Evolutionary conservation across 352 stramenopile species (phyloP), one percentile per base, ranked within the genome.

Genomic region (Phytopythium aichiense): DNA sequence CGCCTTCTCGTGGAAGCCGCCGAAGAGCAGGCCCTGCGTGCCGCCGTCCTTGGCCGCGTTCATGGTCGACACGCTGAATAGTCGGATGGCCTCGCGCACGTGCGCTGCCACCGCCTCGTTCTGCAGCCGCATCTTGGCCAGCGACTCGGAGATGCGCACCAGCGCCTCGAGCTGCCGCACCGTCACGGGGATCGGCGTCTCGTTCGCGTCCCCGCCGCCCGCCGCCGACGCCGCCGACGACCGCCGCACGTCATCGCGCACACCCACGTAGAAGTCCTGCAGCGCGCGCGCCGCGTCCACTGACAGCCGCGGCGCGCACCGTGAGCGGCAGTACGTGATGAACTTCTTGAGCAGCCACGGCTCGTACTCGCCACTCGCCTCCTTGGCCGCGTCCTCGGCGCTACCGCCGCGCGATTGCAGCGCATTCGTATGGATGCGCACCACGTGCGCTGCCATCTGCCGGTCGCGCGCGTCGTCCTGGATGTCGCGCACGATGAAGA

Each of bases 11-110:
- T 94, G 83, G 56, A 94, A 88, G 11, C 74, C 70, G 20, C 83
- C 79, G 60, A 94, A 92, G 16, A 88, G 61, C 6, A 94, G 61
- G 20, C 85, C 86, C 37, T 95, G 84, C 4, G 84, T 95, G 31
- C 84, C 84, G 64, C 97, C 96, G 43, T 91, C 87, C 35, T 96
- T 91, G 45, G 97, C 98, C 0, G 98, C 97, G 45, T 98, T 96
- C 91, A 99, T 98, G 7, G 97, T 99, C 64, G 95, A 99, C 28
- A 99, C 96, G 64, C 94, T 98, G 72, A 99, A 99, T 16, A 99
- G 76, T 1, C 97, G 93, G 42, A 99, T 87, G 0, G 98, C 97
- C 68, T 99, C 97, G 15, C 92, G 89, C 46, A 99, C 97, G 72
- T 99, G 84, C n/a, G 88, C 81, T 31, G 73, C 72, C 31, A 71